Evolutionary conservation across 805 yeast species (phyloP).

Genomic region (Candida coquimbonensis): DNA sequence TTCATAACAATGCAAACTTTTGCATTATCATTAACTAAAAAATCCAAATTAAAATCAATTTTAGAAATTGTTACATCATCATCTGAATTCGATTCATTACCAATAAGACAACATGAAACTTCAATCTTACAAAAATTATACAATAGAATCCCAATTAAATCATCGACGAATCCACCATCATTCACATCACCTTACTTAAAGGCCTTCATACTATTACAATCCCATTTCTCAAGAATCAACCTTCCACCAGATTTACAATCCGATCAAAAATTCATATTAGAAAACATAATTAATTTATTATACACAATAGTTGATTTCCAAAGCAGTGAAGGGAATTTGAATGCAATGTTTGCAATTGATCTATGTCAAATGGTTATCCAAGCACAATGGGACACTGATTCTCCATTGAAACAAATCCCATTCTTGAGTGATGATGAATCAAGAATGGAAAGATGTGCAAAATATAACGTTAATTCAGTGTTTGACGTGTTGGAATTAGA

Average conservation of each 20-base stretch:
- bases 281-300: slow-evolving; percentile 42
- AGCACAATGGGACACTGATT: slow-evolving; percentile 76
- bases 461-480: slow-evolving; percentile 56
- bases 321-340: slow-evolving; percentile 73
- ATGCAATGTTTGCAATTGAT: slow-evolving; percentile 80
- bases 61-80: slow-evolving; percentile 63
- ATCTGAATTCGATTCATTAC: slow-evolving; percentile 62
- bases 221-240: slow-evolving; percentile 63
- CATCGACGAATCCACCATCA: slow-evolving; percentile 23
- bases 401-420: slow-evolving; percentile 79
- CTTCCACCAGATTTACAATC: slow-evolving; percentile 54
- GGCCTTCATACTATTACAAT: slow-evolving; percentile 70
- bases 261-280: slow-evolving; percentile 51
- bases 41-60: slow-evolving; percentile 52
- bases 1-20: slow-evolving; percentile 63
- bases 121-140: slow-evolving; percentile 41
- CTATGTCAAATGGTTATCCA: slow-evolving; percentile 83
- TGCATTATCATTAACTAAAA: slow-evolving; percentile 39
- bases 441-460: slow-evolving; percentile 47
- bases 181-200: slow-evolving; percentile 53
- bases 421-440: slow-evolving; percentile 36
- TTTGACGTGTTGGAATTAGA: slow-evolving; percentile 72
- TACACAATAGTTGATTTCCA: slow-evolving; percentile 69
- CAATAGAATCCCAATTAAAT: slow-evolving; percentile 56
- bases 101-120: slow-evolving; percentile 58